Evolutionary conservation across 495 filamentous ascomycete species (phyloP).

Genomic region (Umbilicaria muhlenbergii): DNA sequence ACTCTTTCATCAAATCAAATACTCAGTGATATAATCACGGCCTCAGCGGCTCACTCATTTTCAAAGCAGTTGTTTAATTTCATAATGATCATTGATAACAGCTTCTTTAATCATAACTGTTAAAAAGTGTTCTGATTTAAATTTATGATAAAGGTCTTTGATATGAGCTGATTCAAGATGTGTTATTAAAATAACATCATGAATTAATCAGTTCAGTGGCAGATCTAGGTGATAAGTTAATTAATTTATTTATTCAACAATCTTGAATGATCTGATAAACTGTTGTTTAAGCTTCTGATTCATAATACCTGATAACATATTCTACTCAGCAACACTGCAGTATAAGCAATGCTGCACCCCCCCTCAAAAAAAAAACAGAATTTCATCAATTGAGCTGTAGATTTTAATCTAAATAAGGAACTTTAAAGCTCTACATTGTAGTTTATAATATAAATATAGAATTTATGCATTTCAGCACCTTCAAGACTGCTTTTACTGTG

Average conservation of each 20-base stretch:
- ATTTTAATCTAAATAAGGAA: too few relatives aligned
- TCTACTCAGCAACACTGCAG: too few relatives aligned
- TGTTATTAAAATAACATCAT: not conserved
- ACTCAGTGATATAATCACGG: slow-evolving; percentile 4
- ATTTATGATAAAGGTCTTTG: slow-evolving; percentile 1
- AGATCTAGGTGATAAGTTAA: not conserved
- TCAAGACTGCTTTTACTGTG: too few relatives aligned
- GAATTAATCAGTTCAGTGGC: not conserved
- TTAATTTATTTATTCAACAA: not conserved
- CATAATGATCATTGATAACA: slow-evolving; percentile 1
- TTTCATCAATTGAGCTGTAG: too few relatives aligned
- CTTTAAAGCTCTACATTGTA: too few relatives aligned
- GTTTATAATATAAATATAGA: too few relatives aligned
- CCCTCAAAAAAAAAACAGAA: too few relatives aligned
- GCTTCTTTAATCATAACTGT: not conserved
- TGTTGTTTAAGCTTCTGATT: not conserved
- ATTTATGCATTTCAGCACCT: too few relatives aligned
- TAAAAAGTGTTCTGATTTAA: not conserved
- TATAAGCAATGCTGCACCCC: too few relatives aligned
- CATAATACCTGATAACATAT: not conserved
- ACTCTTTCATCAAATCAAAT: slow-evolving; percentile 1
- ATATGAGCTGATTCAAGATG: slow-evolving; percentile 1
- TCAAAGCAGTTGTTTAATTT: slow-evolving; percentile 3
- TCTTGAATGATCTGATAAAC: not conserved
- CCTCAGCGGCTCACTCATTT: not conserved